These are phyloP conservation scores for Excoecaria agallocha DNA, from an alignment of 345 rosid genomes.

Conservation along the genomic window DNA sequence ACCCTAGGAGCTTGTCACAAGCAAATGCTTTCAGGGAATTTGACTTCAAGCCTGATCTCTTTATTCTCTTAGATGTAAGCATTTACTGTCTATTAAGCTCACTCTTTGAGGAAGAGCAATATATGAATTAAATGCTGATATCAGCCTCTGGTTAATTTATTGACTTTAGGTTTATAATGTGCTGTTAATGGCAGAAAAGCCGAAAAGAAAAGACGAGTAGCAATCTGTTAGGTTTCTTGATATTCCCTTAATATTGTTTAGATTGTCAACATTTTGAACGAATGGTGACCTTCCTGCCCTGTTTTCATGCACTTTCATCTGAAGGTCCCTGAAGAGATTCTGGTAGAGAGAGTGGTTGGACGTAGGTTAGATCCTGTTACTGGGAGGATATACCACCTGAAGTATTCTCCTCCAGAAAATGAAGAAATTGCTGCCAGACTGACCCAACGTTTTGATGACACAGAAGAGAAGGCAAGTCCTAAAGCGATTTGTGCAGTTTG, in stretches of 20 bases:
- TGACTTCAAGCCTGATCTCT: constrained; percentile 75
- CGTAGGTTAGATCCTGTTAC: constrained; percentile 92
- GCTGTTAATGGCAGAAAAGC: not conserved
- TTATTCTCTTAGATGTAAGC: constrained; percentile 79
- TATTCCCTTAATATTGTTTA: not conserved
- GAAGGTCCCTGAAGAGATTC: constrained; percentile 88
- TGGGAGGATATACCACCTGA: constrained; percentile 90
- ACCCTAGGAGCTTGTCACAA: constrained; percentile 87
- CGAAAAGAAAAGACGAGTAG: not conserved
- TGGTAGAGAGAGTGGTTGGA: constrained; percentile 88
- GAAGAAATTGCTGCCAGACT: constrained; percentile 84
- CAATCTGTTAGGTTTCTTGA: not conserved
- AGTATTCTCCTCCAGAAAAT: constrained; percentile 84
- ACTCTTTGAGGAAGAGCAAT: not conserved
- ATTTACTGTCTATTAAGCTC: not conserved
- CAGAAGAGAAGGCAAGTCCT: constrained; percentile 77
- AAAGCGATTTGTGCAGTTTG: constrained; percentile 4
- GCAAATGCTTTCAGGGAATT: constrained; percentile 68
- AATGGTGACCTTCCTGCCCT: not conserved
- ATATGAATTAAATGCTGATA: not conserved
- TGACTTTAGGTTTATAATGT: not conserved
- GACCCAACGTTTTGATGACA: constrained; percentile 90
- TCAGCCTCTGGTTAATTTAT: not conserved
- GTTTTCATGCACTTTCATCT: constrained; percentile 15
- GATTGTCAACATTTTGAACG: not conserved